Conservation (phyloP, 257 asterid genomes). For the Oldenlandia corymbosa region DNA sequence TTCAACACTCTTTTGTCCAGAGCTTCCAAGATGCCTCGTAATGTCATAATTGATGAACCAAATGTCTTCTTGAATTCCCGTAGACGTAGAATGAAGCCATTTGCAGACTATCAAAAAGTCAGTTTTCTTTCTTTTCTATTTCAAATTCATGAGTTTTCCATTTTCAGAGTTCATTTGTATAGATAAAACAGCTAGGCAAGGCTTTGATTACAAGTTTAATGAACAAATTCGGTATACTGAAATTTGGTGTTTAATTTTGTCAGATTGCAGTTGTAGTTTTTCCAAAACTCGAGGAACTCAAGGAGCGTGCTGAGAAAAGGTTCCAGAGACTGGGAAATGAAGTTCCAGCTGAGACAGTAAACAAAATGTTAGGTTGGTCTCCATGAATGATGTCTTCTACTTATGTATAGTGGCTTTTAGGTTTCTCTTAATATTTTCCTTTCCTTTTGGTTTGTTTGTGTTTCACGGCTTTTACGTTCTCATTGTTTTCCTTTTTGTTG, state of each 20-base stretch:
- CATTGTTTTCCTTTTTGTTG: neutral
- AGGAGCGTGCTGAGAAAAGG: slow-evolving; percentile 38
- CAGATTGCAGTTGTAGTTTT: slow-evolving; percentile 56
- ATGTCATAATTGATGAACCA: slow-evolving; percentile 58
- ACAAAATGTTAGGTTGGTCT: slow-evolving; percentile 47
- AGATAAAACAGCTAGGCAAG: neutral
- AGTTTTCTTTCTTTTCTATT: neutral
- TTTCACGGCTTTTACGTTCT: too few relatives aligned
- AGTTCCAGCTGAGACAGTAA: slow-evolving; percentile 43
- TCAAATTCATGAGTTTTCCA: neutral
- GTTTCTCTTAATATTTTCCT: too few relatives aligned
- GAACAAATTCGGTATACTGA: neutral
- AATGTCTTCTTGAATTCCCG: slow-evolving; percentile 53
- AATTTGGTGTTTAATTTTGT: slow-evolving; percentile 8
- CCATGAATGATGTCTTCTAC: slow-evolving; percentile 2
- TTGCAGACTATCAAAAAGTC: slow-evolving; percentile 46
- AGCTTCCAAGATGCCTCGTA: slow-evolving; percentile 54
- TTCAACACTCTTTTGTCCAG: slow-evolving; percentile 46
- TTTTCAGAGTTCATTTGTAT: neutral
- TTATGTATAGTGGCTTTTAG: slow-evolving; percentile 10
- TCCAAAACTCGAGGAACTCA: slow-evolving; percentile 47
- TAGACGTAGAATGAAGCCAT: slow-evolving; percentile 48
- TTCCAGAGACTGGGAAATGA: slow-evolving; percentile 46
- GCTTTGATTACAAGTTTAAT: neutral
- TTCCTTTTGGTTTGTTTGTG: too few relatives aligned